phyloP scores from a whole-genome alignment of 2,329 filamentous ascomycete species.

The Cladorrhinum sp. region DNA sequence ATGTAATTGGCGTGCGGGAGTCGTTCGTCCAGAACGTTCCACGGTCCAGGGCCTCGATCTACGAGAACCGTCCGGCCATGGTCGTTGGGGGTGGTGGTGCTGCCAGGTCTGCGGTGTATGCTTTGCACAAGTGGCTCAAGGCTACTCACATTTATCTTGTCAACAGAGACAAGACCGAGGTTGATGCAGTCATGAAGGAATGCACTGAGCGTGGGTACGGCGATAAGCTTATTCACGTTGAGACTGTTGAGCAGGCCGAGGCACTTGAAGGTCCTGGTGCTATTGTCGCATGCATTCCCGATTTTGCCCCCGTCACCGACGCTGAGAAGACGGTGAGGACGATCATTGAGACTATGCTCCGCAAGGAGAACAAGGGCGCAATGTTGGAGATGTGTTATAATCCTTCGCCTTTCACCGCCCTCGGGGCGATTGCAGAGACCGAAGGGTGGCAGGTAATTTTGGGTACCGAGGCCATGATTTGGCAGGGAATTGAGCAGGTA shows the following conservation, averaged over 20 bases:
- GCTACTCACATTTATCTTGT: conserved; percentile 71
- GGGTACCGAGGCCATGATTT: conserved; percentile 74
- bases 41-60: conserved; percentile 38
- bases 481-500: conserved; percentile 68
- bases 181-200: conserved; percentile 63
- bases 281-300: conserved; percentile 71
- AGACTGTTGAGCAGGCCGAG: conserved; percentile 57
- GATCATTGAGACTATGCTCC: conserved; percentile 49
- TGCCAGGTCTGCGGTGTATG: conserved; percentile 73
- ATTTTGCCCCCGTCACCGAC: conserved; percentile 65
- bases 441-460: conserved; percentile 71
- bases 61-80: conserved; percentile 62
- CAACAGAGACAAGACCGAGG: conserved; percentile 67
- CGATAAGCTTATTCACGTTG: conserved; percentile 58
- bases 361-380: conserved; percentile 57
- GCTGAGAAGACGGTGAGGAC: conserved; percentile 59
- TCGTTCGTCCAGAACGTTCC: conserved; percentile 60
- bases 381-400: conserved; percentile 85
- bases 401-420: conserved; percentile 64
- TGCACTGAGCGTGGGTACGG: conserved; percentile 59
- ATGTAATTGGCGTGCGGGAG: conserved; percentile 74
- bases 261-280: conserved; percentile 58
- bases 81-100: conserved; percentile 77
- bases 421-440: conserved; percentile 58
- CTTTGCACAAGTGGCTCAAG: conserved; percentile 66